Percentiles rank a stretch among this genome's conserved stretches.
Evolutionary conservation across 768 basidiomycete species (phyloP).

Genomic region (Termitomyces sp.): DNA sequence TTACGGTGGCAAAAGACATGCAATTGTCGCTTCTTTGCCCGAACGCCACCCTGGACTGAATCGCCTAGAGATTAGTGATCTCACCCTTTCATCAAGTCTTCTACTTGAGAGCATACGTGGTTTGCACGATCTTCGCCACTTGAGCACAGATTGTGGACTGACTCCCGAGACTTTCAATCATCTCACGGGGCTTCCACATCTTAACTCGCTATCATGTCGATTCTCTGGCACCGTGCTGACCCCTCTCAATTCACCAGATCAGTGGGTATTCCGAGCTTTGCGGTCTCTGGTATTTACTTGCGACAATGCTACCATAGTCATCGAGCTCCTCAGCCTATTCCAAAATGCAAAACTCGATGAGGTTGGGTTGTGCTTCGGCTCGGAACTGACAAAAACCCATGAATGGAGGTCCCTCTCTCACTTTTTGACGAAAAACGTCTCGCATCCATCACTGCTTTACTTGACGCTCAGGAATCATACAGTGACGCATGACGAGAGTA

Average conservation of each 20-base stretch:
- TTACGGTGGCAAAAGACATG: not conserved
- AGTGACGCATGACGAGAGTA: too few species aligned
- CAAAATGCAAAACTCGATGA: not conserved
- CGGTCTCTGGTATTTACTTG: not conserved
- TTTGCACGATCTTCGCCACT: not conserved
- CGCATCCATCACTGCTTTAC: not conserved
- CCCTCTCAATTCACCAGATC: not conserved
- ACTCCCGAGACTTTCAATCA: not conserved
- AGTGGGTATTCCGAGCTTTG: not conserved
- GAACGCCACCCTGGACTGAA: not conserved
- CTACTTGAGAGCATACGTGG: not conserved
- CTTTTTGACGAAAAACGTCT: not conserved
- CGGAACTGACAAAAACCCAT: not conserved
- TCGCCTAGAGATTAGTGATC: not conserved
- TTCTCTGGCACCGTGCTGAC: not conserved
- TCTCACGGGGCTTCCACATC: not conserved
- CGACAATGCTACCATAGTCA: not conserved
- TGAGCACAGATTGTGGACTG: not conserved
- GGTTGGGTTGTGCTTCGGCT: not conserved
- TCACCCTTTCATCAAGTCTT: not conserved
- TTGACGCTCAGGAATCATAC: too few species aligned
- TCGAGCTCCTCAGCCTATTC: not conserved
- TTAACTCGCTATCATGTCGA: not conserved
- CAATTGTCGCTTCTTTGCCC: not conserved
- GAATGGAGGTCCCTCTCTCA: not conserved